A percentile compares a stretch with the other conserved stretches of the same genome.
Evolutionary conservation across 164 flowering plant species (phyloP).

Genomic region (Vitis labrusca): DNA sequence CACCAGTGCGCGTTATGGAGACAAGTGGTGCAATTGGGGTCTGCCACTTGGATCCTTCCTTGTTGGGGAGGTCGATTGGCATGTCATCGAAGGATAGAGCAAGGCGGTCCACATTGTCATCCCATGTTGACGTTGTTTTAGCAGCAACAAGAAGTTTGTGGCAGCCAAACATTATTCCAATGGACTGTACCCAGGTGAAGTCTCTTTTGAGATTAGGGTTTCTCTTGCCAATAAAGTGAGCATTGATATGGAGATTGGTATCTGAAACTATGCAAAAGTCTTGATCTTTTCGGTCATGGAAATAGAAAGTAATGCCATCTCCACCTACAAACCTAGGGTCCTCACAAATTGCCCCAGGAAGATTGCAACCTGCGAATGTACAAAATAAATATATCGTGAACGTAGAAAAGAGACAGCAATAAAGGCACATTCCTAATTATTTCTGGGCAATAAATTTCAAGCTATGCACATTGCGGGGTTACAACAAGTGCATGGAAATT

Average conservation of each 20-base stretch:
- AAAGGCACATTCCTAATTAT: too few species aligned
- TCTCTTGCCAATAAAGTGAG: conserved; percentile 50
- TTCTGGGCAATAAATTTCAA: too few species aligned
- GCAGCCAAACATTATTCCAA: conserved; percentile 41
- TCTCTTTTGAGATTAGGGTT: conserved; percentile 44
- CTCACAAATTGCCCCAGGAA: conserved; percentile 54
- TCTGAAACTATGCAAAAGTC: conserved; percentile 52
- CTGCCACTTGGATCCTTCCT: conserved; percentile 42
- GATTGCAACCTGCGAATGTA: conserved; percentile 35
- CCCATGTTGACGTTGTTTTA: conserved; percentile 51
- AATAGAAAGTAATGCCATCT: conserved; percentile 56
- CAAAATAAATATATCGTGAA: background rate
- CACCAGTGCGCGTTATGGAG: conserved; percentile 27
- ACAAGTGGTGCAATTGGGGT: conserved; percentile 15
- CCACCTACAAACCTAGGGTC: conserved; percentile 56
- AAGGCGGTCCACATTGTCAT: conserved; percentile 46
- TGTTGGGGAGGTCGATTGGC: conserved; percentile 28
- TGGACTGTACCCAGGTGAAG: conserved; percentile 69
- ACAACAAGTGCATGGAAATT: too few species aligned
- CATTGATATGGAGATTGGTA: conserved; percentile 56
- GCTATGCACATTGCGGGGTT: too few species aligned
- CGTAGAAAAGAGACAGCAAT: too few species aligned
- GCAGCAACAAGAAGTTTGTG: conserved; percentile 56
- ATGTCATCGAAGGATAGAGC: conserved; percentile 39
- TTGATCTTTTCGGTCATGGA: conserved; percentile 48